Base-by-base conservation (phyloP, 1,284 basidiomycete genomes). In the Cerrena zonata region DNA sequence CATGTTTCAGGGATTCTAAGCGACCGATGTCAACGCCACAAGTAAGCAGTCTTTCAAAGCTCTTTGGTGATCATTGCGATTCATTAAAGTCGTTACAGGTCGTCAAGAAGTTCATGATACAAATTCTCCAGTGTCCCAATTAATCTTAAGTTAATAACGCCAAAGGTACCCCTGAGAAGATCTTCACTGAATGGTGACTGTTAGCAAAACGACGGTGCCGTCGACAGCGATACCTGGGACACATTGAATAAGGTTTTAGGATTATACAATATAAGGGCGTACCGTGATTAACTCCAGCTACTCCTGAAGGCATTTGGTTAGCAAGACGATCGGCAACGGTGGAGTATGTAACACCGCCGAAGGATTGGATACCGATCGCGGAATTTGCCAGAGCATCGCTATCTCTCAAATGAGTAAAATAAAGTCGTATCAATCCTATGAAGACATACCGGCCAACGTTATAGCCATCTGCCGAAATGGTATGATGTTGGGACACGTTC, bases 401-500 rank as follows among this genome's bases (percentile, higher is more conserved):
- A 45, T 18, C 3, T 19, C 12, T 13, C 44, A 21, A 19, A 36
- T 22, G 40, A 26, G 27, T 11, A 43, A 10, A 44, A 34, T 23
- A 30, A 23, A 23, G 40, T 23, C 27, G 30, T 30, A 41, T 23
- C 4, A 25, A 30, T 26, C 2, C 5, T 13, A n/a, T n/a, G n/a
- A n/a, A n/a, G 36, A 10, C 44, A 22, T 51, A 69, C 74, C 67
- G 67, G 62, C 79, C 80, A 50, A 74, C 63, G 53, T 82, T 57
- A 57, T 86, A 82, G 22, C 82, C 81, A 51, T 84, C 64, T 0
- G 77, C 70, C 1, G 70, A 57, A 50, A 84, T 77, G 13, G 70
- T 69, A 55, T 86, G 84, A 25, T 63, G 48, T 4, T 82, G 57
- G 10, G 61, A 53, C 5, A 61, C 62, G 41, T 74, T 57, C 72